Conservation (phyloP, 2,329 filamentous ascomycete genomes). For the Talaromyces marneffei region DNA sequence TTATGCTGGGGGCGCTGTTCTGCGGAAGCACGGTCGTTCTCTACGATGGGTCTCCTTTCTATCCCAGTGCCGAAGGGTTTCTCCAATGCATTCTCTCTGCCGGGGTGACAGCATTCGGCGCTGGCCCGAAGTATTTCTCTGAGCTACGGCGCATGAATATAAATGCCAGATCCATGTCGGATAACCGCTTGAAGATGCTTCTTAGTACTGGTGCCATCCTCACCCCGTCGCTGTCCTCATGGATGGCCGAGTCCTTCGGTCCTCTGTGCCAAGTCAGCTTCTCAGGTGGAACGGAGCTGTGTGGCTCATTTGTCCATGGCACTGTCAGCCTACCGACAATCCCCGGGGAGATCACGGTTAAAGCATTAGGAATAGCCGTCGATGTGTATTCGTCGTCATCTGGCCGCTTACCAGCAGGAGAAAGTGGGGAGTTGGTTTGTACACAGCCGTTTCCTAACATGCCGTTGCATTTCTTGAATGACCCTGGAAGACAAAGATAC, state of each 20-base stretch:
- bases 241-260: slow-evolving; percentile 35
- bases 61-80: slow-evolving; percentile 25
- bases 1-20: slow-evolving; percentile 41
- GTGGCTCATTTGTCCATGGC: slow-evolving; percentile 41
- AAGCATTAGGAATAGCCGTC: slow-evolving; percentile 43
- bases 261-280: slow-evolving; percentile 37
- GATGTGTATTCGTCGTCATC: slow-evolving; percentile 31
- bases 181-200: neutral
- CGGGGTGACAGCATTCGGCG: slow-evolving; percentile 26
- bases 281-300: slow-evolving; percentile 46
- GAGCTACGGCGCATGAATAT: neutral
- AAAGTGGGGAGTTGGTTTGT: slow-evolving; percentile 44
- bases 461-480: slow-evolving; percentile 44
- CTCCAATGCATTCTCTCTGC: slow-evolving; percentile 26
- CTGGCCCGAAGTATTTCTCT: neutral
- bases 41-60: slow-evolving; percentile 42
- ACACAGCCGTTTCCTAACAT: slow-evolving; percentile 43
- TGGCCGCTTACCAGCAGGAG: slow-evolving; percentile 23
- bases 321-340: slow-evolving; percentile 37
- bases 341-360: slow-evolving; percentile 43
- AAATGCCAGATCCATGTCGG: neutral
- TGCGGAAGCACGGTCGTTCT: slow-evolving; percentile 39
- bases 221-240: neutral
- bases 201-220: slow-evolving; percentile 4
- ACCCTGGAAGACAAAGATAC: slow-evolving; percentile 37